These are phyloP conservation scores for Xylariaceae sp. DNA, from an alignment of 2,329 filamentous ascomycete species.

Conservation along the genomic window DNA sequence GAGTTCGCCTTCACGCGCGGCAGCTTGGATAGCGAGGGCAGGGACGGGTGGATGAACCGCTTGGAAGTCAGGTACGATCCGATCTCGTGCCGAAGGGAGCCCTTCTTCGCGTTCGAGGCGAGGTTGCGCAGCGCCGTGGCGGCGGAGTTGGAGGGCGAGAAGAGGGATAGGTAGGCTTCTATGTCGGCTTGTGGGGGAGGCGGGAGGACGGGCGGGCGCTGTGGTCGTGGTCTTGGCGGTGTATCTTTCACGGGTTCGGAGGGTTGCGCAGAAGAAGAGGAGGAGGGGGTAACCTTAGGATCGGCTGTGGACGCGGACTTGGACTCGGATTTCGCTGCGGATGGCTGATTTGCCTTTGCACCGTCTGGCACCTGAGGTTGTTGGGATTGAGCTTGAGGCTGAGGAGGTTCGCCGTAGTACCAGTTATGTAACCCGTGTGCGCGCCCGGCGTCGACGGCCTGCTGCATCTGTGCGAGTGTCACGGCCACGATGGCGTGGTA, in stretches of 20 bases:
- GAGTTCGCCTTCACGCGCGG: conserved; percentile 18
- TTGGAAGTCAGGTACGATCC: conserved; percentile 50
- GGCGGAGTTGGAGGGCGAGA: conserved; percentile 55
- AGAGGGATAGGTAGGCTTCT: conserved; percentile 61
- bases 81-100: conserved; percentile 52
- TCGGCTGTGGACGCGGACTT: neutral
- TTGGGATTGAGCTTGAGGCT: no score
- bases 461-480: conserved; percentile 44
- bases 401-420: conserved; percentile 34
- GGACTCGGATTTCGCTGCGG: no score
- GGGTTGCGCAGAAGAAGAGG: no score
- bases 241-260: neutral
- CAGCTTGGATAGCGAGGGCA: conserved; percentile 39
- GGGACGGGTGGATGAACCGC: conserved; percentile 45
- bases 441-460: conserved; percentile 38
- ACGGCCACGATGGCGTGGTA: conserved; percentile 48
- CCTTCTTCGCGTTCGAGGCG: conserved; percentile 45
- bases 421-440: conserved; percentile 44
- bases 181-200: conserved; percentile 54
- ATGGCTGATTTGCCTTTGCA: no score
- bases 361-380: no score
- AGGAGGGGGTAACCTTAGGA: no score
- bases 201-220: conserved; percentile 31
- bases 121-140: conserved; percentile 58
- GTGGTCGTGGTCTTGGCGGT: conserved; percentile 1